These are phyloP conservation scores for Axilococcus clingmanii DNA, from an alignment of 139 green algal genomes.

Conservation along the genomic window DNA sequence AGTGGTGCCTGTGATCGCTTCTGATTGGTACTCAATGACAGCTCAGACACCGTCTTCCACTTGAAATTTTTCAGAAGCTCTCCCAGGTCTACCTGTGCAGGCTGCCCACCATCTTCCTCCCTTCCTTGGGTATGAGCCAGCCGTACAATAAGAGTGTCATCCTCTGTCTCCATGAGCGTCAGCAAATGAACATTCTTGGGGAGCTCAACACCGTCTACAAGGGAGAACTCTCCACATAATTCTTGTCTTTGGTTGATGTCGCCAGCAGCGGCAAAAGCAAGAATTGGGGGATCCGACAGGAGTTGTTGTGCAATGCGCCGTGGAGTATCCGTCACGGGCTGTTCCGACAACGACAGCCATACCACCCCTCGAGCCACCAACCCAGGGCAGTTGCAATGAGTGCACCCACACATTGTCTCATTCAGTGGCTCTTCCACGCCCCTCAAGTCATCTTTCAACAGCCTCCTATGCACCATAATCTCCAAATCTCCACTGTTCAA, in stretches of 20 bases:
- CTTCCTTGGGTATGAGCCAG: conserved; percentile 25
- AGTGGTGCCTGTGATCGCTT: neutral
- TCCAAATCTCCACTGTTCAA: conserved; percentile 40
- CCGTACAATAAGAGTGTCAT: conserved; percentile 20
- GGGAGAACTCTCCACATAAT: conserved; percentile 6
- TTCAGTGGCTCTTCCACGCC: conserved; percentile 65
- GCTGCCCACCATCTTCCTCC: neutral
- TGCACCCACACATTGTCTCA: conserved; percentile 60
- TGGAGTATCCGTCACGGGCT: conserved; percentile 2
- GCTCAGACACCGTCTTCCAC: neutral
- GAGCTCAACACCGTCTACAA: conserved; percentile 10
- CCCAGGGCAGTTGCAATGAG: conserved; percentile 33
- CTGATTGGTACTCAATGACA: conserved; percentile 2
- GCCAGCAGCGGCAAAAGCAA: conserved; percentile 29
- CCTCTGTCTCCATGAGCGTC: conserved; percentile 26
- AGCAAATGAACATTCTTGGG: conserved; percentile 35
- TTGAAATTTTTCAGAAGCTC: neutral
- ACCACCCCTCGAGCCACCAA: conserved; percentile 16
- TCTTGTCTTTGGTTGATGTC: neutral
- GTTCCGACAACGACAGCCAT: conserved; percentile 10
- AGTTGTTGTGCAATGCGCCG: conserved; percentile 28
- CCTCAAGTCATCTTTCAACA: conserved; percentile 35
- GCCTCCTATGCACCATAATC: conserved; percentile 52
- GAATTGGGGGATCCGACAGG: conserved; percentile 41
- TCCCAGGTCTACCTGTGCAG: neutral